Base-by-base conservation (phyloP, 768 basidiomycete species). In the Termitomyces titanicus region DNA sequence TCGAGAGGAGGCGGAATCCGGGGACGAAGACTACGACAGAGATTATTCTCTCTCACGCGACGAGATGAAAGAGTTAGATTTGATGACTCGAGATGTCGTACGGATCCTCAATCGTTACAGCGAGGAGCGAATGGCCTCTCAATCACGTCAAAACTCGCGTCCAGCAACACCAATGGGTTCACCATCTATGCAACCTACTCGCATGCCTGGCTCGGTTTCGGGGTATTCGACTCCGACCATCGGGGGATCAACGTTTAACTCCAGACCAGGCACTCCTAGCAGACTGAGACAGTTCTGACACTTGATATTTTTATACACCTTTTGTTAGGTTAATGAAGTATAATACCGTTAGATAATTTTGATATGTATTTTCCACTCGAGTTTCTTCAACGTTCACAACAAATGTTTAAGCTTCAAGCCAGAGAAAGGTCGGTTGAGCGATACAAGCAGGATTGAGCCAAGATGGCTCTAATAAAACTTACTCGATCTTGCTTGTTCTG, bases 11-110 rank as follows among this genome's bases (percentile, higher is more conserved):
- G 79, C 79, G 40, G 89, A 89, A 66, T 75, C 76, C 3, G 83
- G 79, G 5, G 81, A 82, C 49, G 85, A 84, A 56, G 82, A 80
- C 25, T 76, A 79, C 48, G 70, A 68, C 27, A 74, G 66, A 57
- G 79, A 79, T 59, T 74, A 77, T 54, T 78, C 86, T 1, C 72
- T 95, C 54, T 82, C 86, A 12, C 54, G 63, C n/a, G 77, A 79
- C 44, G 93, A 95, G 70, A 72, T 91, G 57, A 80, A 78, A 61
- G 89, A 94, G 62, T 72, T 94, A 51, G 89, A 93, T 59, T 66
- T 79, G 24, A 74, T 94, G 63, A 89, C 90, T 5, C 78, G 81
- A 57, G 83, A 88, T 58, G 76, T 94, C 50, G 91, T 94, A 22
- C 70, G 77, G 42, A 81, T 94, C 44, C 70, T 96, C 51, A 83